A percentile compares a stretch with the other conserved stretches of the same genome.
phyloP scores from a whole-genome alignment of 805 yeast species.

The Yarrowia osloensis region DNA sequence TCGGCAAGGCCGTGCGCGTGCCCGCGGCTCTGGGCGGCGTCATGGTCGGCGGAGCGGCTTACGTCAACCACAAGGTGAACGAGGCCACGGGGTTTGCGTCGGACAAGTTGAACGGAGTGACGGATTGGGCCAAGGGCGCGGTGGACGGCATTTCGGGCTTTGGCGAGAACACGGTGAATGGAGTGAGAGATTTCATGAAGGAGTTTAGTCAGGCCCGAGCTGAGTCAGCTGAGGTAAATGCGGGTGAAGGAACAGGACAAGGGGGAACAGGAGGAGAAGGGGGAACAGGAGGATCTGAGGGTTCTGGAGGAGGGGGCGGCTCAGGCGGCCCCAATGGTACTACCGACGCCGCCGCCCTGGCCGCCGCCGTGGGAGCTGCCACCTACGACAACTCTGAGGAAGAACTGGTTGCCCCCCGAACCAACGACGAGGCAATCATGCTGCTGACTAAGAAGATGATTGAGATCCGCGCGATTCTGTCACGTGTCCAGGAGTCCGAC shows the following conservation, averaged over 20 bases:
- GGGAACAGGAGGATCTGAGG: slow-evolving; percentile 36
- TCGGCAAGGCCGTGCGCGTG: slow-evolving; percentile 35
- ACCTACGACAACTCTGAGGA: slow-evolving; percentile 38
- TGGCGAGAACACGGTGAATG: slow-evolving; percentile 29
- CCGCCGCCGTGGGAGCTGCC: slow-evolving; percentile 58
- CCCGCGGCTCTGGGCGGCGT: slow-evolving; percentile 91
- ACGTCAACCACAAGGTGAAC: slow-evolving; percentile 86
- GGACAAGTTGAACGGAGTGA: slow-evolving; percentile 62
- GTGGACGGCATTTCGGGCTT: slow-evolving; percentile 44
- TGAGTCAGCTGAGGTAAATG: no score
- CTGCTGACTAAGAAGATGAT: slow-evolving; percentile 94
- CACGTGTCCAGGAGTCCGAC: slow-evolving; percentile 73
- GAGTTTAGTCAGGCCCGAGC: slow-evolving; percentile 8
- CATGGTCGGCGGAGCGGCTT: slow-evolving; percentile 91
- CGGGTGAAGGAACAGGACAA: no score
- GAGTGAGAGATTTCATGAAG: slow-evolving; percentile 5
- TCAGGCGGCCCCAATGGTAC: slow-evolving; percentile 37
- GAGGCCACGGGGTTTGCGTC: slow-evolving; percentile 74
- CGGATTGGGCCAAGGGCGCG: slow-evolving; percentile 57
- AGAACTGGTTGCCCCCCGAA: slow-evolving; percentile 52
- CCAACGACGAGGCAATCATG: slow-evolving; percentile 68
- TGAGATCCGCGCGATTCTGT: slow-evolving; percentile 80
- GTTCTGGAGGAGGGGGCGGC: slow-evolving; percentile 15
- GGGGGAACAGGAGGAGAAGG: background rate
- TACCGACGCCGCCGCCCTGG: slow-evolving; percentile 55